Conservation (phyloP, 1,139 yeast genomes). For the Yamadazyma dendronema region DNA sequence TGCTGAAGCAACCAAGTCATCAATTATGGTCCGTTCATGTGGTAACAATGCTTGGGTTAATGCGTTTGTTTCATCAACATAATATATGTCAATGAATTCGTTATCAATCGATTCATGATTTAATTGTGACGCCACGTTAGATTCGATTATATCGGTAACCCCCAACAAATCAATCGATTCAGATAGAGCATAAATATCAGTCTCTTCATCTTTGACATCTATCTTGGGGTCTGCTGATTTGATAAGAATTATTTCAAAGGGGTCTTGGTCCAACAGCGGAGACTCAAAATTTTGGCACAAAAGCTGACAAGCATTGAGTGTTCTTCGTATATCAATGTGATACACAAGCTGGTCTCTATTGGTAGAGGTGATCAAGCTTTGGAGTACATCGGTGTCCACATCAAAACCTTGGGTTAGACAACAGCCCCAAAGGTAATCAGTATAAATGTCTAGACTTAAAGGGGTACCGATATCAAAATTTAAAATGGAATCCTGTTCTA, state of each 20-base stretch:
- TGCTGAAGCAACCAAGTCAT: conserved; percentile 3
- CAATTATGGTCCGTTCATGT: conserved; percentile 31
- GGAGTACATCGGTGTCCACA: conserved; percentile 32
- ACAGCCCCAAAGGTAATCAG: conserved; percentile 42
- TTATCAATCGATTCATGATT: conserved; percentile 34
- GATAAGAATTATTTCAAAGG: not conserved
- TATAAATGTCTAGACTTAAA: conserved; percentile 13
- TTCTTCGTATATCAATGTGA: conserved; percentile 51
- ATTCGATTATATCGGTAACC: conserved; percentile 34
- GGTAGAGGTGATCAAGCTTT: conserved; percentile 25
- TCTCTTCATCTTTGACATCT: not conserved
- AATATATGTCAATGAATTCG: conserved; percentile 35
- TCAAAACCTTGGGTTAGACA: conserved; percentile 36
- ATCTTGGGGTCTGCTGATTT: too few species aligned
- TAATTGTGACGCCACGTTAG: conserved; percentile 34
- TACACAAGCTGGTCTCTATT: conserved; percentile 8
- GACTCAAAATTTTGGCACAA: conserved; percentile 38
- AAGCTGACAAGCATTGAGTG: conserved; percentile 56
- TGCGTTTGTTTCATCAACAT: conserved; percentile 24
- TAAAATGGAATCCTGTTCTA: conserved; percentile 38
- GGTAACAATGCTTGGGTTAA: conserved; percentile 24
- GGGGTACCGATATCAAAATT: conserved; percentile 21
- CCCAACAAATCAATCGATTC: conserved; percentile 35
- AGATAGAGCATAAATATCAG: conserved; percentile 9
- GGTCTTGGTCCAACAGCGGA: not conserved